These are phyloP conservation scores for Butyriboletus loyo DNA, from an alignment of 768 basidiomycete genomes.

Conservation along the genomic window DNA sequence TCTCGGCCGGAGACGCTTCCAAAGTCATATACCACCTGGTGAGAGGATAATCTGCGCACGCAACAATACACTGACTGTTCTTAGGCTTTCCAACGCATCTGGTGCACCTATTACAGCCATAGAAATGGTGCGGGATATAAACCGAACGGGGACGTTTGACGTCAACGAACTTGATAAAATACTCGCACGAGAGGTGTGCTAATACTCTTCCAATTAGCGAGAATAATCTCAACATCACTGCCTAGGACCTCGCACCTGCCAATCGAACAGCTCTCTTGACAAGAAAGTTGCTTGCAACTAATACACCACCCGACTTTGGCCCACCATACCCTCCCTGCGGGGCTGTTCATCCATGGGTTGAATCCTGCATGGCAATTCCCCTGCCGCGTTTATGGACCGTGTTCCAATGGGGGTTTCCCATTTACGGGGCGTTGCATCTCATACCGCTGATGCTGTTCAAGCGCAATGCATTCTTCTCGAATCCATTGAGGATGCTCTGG, in stretches of 20 bases:
- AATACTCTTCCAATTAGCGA: neutral
- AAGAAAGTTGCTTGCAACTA: slow-evolving; percentile 37
- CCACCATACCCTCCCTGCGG: slow-evolving; percentile 58
- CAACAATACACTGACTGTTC: neutral
- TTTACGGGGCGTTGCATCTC: slow-evolving; percentile 88
- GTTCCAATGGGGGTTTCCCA: slow-evolving; percentile 78
- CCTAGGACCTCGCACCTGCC: slow-evolving; percentile 51
- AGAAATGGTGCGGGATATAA: slow-evolving; percentile 57
- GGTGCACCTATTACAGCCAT: slow-evolving; percentile 60
- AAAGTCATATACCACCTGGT: slow-evolving; percentile 75
- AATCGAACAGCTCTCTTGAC: slow-evolving; percentile 50
- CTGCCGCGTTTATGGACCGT: slow-evolving; percentile 69
- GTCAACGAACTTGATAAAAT: slow-evolving; percentile 55
- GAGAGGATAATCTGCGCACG: slow-evolving; percentile 9
- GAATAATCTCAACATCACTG: neutral
- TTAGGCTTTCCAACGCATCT: slow-evolving; percentile 70
- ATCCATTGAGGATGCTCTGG: slow-evolving; percentile 64
- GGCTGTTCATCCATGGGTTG: slow-evolving; percentile 72
- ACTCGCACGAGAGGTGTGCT: slow-evolving; percentile 45
- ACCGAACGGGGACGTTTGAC: slow-evolving; percentile 56
- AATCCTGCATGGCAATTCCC: slow-evolving; percentile 47
- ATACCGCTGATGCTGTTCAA: slow-evolving; percentile 86
- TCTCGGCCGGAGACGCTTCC: slow-evolving; percentile 82
- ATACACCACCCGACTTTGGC: slow-evolving; percentile 42
- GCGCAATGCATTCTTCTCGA: slow-evolving; percentile 56